phyloP scores from a whole-genome alignment of 139 green algal genomes.

The Zygnema circumcarinatum region DNA sequence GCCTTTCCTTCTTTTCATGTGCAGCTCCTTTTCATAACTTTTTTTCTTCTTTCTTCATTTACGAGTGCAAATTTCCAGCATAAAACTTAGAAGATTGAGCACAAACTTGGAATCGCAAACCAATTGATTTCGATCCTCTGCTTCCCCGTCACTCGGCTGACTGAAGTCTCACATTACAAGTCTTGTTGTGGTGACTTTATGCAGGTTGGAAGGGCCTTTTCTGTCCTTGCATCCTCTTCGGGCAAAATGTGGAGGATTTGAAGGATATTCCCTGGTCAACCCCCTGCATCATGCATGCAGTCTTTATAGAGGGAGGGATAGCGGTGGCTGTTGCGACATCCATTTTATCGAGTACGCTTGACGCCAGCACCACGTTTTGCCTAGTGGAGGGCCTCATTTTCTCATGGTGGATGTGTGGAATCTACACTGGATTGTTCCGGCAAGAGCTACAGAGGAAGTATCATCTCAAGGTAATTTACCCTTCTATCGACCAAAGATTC shows the following conservation, averaged over 20 bases:
- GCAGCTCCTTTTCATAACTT: no score
- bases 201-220: slow-evolving; percentile 40
- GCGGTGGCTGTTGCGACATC: slow-evolving; percentile 18
- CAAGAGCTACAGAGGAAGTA: slow-evolving; percentile 59
- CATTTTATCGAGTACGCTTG: slow-evolving; percentile 18
- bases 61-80: no score
- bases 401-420: slow-evolving; percentile 59
- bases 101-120: no score
- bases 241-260: slow-evolving; percentile 48
- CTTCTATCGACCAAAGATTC: neutral
- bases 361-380: slow-evolving; percentile 27
- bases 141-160: no score
- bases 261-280: slow-evolving; percentile 50
- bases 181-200: no score
- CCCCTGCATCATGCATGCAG: slow-evolving; percentile 41
- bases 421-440: slow-evolving; percentile 52
- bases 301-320: slow-evolving; percentile 49
- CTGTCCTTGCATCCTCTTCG: slow-evolving; percentile 56
- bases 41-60: no score
- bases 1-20: no score
- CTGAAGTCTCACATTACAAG: no score
- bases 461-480: slow-evolving; percentile 36
- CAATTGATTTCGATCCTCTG: no score
- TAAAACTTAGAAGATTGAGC: no score
- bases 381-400: slow-evolving; percentile 48